Percentiles rank a stretch among this genome's conserved stretches.
Evolutionary conservation across 805 yeast species (phyloP).

Genomic region (Wickerhamomyces rabaulensis): DNA sequence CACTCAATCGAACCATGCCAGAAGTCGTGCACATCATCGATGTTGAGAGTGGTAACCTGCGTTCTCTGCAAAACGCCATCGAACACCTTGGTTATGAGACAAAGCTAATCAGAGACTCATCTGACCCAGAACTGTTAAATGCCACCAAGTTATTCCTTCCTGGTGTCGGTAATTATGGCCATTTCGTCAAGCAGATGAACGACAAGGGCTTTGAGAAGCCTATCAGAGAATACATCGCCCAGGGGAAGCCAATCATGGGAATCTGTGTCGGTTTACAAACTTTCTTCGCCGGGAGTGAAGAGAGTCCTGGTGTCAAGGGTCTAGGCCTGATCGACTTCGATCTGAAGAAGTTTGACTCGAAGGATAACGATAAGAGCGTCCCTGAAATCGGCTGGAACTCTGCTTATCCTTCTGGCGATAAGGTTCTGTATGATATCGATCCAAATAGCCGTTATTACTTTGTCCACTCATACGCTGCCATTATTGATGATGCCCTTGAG

Average conservation of each 20-base stretch:
- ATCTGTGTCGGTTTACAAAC: slow-evolving; percentile 96
- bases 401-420: slow-evolving; percentile 23
- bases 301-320: slow-evolving; percentile 60
- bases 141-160: slow-evolving; percentile 72
- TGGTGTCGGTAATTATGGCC: slow-evolving; percentile 97
- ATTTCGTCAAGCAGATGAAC: slow-evolving; percentile 70
- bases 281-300: slow-evolving; percentile 70
- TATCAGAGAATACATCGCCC: slow-evolving; percentile 54
- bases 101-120: slow-evolving; percentile 50
- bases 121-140: slow-evolving; percentile 43
- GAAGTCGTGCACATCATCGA: slow-evolving; percentile 63
- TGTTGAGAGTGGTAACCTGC: slow-evolving; percentile 90
- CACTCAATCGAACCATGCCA: slow-evolving; percentile 10
- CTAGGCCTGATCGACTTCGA: slow-evolving; percentile 48
- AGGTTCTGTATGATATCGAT: slow-evolving; percentile 55
- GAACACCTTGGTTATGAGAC: slow-evolving; percentile 70
- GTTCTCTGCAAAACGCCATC: slow-evolving; percentile 84
- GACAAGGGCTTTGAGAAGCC: slow-evolving; percentile 62
- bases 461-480: slow-evolving; percentile 91
- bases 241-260: slow-evolving; percentile 92
- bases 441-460: slow-evolving; percentile 76
- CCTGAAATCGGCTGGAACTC: slow-evolving; percentile 98
- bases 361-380: slow-evolving; percentile 62
- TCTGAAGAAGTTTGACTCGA: slow-evolving; percentile 55
- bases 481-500: slow-evolving; percentile 37